phyloP scores from a whole-genome alignment of 257 asterid genomes.

The Cinchona pubescens region DNA sequence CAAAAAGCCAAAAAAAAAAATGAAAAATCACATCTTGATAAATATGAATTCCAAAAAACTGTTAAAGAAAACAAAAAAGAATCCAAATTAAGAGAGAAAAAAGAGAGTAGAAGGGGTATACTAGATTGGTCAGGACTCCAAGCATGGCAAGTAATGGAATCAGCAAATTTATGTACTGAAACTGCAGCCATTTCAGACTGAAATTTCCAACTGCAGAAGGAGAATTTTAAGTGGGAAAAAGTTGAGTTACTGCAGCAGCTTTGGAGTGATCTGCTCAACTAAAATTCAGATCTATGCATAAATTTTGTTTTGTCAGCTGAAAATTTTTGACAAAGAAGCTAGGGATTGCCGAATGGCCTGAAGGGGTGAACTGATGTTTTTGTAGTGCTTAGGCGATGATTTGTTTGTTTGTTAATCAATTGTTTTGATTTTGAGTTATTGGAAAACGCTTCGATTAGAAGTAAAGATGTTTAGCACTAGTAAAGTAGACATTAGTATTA shows the following conservation, averaged over 20 bases:
- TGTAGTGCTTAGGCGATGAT: background rate
- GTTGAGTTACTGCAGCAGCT: background rate
- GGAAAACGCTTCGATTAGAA: slow-evolving; percentile 15
- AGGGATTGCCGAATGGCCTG: background rate
- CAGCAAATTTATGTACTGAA: slow-evolving; percentile 80
- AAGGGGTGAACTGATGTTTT: background rate
- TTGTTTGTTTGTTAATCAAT: slow-evolving; percentile 4
- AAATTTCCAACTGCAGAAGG: background rate
- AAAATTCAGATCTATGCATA: background rate
- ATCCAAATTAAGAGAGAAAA: background rate
- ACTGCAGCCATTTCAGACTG: slow-evolving; percentile 62
- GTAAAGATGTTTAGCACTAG: slow-evolving; percentile 1
- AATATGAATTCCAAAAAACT: background rate
- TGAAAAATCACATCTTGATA: background rate
- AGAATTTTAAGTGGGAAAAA: background rate
- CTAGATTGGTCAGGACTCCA: slow-evolving; percentile 96
- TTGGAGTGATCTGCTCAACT: background rate
- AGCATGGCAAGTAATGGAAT: slow-evolving; percentile 84
- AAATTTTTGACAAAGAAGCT: background rate
- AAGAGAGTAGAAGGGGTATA: slow-evolving; percentile 23
- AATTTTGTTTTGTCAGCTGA: background rate
- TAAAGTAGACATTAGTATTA: background rate
- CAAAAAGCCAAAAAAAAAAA: no score
- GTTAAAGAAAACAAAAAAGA: no score
- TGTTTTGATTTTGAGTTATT: background rate